phyloP scores from a whole-genome alignment of 495 filamentous ascomycete genomes.

The Hyaloscypha variabilis region DNA sequence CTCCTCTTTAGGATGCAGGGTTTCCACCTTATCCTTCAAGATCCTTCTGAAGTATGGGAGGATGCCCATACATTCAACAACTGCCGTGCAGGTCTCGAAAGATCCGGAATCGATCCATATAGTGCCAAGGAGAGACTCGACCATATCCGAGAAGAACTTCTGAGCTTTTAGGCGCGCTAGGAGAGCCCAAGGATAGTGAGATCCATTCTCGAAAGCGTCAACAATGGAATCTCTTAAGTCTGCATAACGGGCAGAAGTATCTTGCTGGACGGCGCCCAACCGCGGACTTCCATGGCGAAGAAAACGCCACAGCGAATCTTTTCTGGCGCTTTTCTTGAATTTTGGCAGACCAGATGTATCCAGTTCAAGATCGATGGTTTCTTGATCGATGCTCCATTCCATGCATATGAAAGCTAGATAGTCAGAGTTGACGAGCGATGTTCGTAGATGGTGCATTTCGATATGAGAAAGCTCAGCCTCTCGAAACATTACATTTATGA shows the following conservation, averaged over 20 bases:
- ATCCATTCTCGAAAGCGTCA: constrained; percentile 46
- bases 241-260: constrained; percentile 50
- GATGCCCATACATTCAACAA: constrained; percentile 68
- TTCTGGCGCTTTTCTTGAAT: constrained; percentile 12
- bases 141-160: constrained; percentile 86
- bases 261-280: constrained; percentile 44
- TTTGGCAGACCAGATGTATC: constrained; percentile 22
- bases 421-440: constrained; percentile 80
- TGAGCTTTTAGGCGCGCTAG: constrained; percentile 66
- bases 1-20: constrained; percentile 76
- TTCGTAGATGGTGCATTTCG: constrained; percentile 73
- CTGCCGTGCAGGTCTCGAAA: constrained; percentile 52
- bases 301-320: constrained; percentile 63
- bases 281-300: constrained; percentile 58
- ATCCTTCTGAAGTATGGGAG: constrained; percentile 63
- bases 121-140: constrained; percentile 82
- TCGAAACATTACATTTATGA: constrained; percentile 58
- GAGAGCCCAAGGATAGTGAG: constrained; percentile 72
- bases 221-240: constrained; percentile 52
- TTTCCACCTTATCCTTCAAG: constrained; percentile 57
- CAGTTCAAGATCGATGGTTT: constrained; percentile 32
- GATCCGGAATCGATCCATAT: constrained; percentile 82
- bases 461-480: constrained; percentile 47
- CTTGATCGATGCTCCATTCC: constrained; percentile 45
- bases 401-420: constrained; percentile 88